phyloP scores from a whole-genome alignment of 2,329 filamentous ascomycete species.

The Aspergillus terreus region DNA sequence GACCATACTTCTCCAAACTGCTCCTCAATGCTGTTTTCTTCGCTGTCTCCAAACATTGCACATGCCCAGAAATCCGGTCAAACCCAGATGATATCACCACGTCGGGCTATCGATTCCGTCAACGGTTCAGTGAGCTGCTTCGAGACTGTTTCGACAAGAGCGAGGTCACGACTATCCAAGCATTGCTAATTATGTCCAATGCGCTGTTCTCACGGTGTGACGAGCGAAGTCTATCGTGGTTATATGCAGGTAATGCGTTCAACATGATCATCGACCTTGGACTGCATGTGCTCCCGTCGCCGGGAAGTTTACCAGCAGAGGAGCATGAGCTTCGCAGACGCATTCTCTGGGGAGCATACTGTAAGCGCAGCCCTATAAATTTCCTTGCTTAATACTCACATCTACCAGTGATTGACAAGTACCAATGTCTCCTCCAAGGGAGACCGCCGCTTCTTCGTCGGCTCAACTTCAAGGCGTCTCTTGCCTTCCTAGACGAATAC shows the following conservation, averaged over 20 bases:
- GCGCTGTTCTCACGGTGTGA: conserved; percentile 49
- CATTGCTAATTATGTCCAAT: conserved; percentile 50
- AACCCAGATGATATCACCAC: conserved; percentile 46
- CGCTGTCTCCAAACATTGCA: conserved; percentile 45
- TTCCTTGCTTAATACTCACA: too few species aligned
- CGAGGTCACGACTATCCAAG: conserved; percentile 54
- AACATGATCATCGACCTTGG: conserved; percentile 52
- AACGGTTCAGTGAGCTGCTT: conserved; percentile 48
- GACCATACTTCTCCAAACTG: conserved; percentile 51
- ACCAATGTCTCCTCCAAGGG: neutral
- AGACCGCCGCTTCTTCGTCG: too few species aligned
- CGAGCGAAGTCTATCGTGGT: conserved; percentile 51
- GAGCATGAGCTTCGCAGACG: neutral
- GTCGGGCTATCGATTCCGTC: conserved; percentile 47
- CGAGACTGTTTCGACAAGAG: conserved; percentile 46
- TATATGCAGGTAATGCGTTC: conserved; percentile 51
- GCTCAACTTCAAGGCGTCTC: too few species aligned
- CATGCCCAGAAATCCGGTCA: conserved; percentile 43
- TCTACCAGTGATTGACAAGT: neutral
- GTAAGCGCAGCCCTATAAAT: too few species aligned
- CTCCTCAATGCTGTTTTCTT: conserved; percentile 52
- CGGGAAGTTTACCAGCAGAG: conserved; percentile 3
- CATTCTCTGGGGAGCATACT: neutral
- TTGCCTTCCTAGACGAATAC: too few species aligned
- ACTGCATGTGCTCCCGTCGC: conserved; percentile 38